phyloP scores from a whole-genome alignment of 257 asterid species.

The Hygrophila difformis region DNA sequence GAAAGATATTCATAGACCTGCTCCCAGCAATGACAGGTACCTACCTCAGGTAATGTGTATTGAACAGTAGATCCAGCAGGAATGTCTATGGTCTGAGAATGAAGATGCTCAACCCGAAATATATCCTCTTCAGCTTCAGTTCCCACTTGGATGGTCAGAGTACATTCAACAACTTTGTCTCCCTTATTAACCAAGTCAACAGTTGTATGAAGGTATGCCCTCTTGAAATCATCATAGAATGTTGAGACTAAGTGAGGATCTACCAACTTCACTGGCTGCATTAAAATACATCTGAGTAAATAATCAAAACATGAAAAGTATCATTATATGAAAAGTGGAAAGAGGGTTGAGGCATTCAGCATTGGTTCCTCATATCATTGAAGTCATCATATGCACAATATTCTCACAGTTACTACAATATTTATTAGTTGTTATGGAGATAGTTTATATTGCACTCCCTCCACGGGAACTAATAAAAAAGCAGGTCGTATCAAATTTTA shows the following conservation, averaged over 20 bases:
- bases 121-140: conserved; percentile 59
- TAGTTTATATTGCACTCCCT: too few relatives aligned
- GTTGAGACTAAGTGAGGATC: conserved; percentile 95
- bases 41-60: conserved; percentile 79
- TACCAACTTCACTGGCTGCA: conserved; percentile 94
- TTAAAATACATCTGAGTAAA: conserved; percentile 22
- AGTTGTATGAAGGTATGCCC: conserved; percentile 72
- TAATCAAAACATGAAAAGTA: conserved; percentile 15
- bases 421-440: too few relatives aligned
- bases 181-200: conserved; percentile 68
- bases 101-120: conserved; percentile 65
- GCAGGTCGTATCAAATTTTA: too few relatives aligned
- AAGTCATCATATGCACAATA: neutral
- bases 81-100: conserved; percentile 42
- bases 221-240: conserved; percentile 55
- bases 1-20: conserved; percentile 5
- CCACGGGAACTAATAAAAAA: too few relatives aligned
- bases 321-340: neutral
- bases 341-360: neutral
- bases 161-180: conserved; percentile 49
- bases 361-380: conserved; percentile 3
- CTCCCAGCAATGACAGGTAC: conserved; percentile 21
- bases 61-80: conserved; percentile 55
- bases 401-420: neutral
- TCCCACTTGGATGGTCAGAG: conserved; percentile 81